Base-by-base conservation (phyloP, 495 filamentous ascomycete genomes). In the Penicillium robsamsonii region DNA sequence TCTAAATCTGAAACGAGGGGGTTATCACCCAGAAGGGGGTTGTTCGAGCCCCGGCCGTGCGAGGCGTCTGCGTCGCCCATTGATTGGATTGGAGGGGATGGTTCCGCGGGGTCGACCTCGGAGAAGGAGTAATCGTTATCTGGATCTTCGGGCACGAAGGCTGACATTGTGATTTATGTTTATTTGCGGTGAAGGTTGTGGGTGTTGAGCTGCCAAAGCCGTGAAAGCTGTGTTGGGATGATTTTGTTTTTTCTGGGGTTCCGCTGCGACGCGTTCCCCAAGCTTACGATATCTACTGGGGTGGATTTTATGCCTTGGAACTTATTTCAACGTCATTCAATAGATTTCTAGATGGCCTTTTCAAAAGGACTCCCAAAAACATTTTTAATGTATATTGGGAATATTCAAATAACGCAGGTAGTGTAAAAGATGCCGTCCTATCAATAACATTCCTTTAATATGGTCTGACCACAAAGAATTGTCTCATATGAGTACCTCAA, bases 1-100 rank as follows among this genome's bases (percentile, higher is more conserved):
- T 98, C 92, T 9, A 94, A 82, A 5, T 90, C 87, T 0, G 88
- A 81, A 55, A 79, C 73, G 41, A 69, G 64, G 0, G 73, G 65
- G 47, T 73, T 69, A 25, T 73, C 67, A 40, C 68, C 63, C 45
- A 79, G 71, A 13, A 79, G 71, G 4, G 75, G 74, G 58, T 78
- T 76, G 38, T 68, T 63, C 24, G 68, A 60, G 58, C 47, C 57
- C 41, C 49, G 55, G 43, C 42, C 22, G 40, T 56, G 59, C 46
- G 58, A 51, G 30, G 46, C n/a, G 27, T 61, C 62, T 52, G 61
- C 22, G 18, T 59, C 53, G 61, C 31, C 55, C 46, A 56, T 52
- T n/a, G 54, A 38, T 55, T 59, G 56, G 4, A 59, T 54, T 8
- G 63, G 62, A 60, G 66, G 56, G 58, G 60, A 62, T 7, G 59